phyloP scores from a whole-genome alignment of 2,329 filamentous ascomycete species.

The Ophiostoma australiae region DNA sequence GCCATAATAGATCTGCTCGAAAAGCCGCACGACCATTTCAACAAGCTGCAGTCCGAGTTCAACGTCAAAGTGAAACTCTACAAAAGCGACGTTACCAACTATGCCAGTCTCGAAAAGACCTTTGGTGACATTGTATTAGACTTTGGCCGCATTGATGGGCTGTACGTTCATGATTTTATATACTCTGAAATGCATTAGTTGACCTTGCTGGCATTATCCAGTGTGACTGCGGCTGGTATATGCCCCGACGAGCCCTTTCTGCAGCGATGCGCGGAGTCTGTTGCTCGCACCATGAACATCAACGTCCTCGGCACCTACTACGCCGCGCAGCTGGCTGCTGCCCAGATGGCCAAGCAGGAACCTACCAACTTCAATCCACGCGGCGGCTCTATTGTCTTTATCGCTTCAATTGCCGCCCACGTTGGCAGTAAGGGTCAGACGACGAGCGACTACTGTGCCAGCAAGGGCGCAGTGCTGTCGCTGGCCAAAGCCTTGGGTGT shows the following conservation, averaged over 20 bases:
- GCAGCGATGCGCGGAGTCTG: background rate
- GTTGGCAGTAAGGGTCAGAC: background rate
- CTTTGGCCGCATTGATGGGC: background rate
- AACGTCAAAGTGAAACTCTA: slow-evolving; percentile 21
- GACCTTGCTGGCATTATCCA: background rate
- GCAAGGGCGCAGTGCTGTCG: background rate
- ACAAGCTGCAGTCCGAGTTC: slow-evolving; percentile 11
- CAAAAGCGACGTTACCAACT: slow-evolving; percentile 10
- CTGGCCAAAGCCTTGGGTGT: background rate
- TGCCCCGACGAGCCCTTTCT: slow-evolving; percentile 20
- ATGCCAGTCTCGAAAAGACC: background rate
- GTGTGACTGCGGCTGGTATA: background rate
- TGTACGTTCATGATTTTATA: background rate
- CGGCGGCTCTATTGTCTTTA: slow-evolving; percentile 48
- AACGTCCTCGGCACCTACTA: slow-evolving; percentile 49
- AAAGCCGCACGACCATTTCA: slow-evolving; percentile 19
- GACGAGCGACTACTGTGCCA: background rate
- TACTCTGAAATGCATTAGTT: background rate
- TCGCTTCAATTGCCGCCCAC: slow-evolving; percentile 39
- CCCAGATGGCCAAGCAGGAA: background rate
- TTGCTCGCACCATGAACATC: slow-evolving; percentile 39
- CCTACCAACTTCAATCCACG: background rate
- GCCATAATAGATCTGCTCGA: background rate
- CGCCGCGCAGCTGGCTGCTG: slow-evolving; percentile 48
- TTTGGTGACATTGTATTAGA: background rate